Base-by-base conservation (phyloP, 306 rosid species). In the Acacia acuminata region DNA sequence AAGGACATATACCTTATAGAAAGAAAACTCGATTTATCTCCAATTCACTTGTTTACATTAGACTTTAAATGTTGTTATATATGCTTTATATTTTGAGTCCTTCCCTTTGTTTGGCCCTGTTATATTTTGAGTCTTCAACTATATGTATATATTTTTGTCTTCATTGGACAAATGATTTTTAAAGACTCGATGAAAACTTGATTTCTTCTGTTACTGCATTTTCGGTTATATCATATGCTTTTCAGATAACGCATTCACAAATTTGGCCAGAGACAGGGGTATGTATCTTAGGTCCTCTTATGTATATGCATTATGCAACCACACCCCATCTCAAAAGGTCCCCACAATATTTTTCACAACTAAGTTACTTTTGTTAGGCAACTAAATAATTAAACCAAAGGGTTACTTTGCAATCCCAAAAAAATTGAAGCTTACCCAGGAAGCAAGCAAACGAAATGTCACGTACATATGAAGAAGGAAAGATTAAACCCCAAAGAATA, bases 341-440 rank as follows among this genome's bases (percentile, higher is more conserved):
- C 71, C 22, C 61, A 43, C 20, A 79, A 50, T 34, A 20, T 76
- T 27, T 79, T 79, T 79, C 77, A 70, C 40, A 64, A 20, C 50
- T 65, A 74, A 74, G 44, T 36, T 65, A 61, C 38, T 44, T 38
- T 63, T 30, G 40, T 20, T 80, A 38, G 56, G 65, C 75, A 78
- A 30, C 58, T 47, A 50, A 19, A 69, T 69, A 75, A 71, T 74
- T 53, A 71, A 50, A 79, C 68, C 80, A 0, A 79, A 44, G 68
- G 81, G 83, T 78, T 80, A 80, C 60, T 24, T 75, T 15, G 55
- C 75, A 71, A 77, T 63, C 67, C 71, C 44, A 34, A 65, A 38
- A 36, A 32, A 80, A 40, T 78, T 76, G 68, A 64, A 56, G 65
- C 84, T 86, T 83, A 71, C 78, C 79, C 48, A 81, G 76, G 73